Conservation (phyloP, 805 yeast genomes). For the Wickerhamiella allomyrinae region DNA sequence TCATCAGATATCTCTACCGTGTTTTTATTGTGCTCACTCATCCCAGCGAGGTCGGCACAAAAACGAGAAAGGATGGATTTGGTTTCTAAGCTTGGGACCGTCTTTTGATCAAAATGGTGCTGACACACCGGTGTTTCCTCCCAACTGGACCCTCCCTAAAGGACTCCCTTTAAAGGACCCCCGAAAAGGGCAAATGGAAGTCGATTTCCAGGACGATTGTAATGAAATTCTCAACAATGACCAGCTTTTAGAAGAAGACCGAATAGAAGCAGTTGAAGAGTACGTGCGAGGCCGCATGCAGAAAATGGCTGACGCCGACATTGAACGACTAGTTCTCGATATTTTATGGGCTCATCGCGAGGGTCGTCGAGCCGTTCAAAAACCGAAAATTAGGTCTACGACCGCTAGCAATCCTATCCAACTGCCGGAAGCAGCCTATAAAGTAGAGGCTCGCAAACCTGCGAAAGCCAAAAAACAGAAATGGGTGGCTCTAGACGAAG, state of each 20-base stretch:
- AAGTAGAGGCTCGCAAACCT: slow-evolving; percentile 1
- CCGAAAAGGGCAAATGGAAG: not conserved
- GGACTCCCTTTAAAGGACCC: not conserved
- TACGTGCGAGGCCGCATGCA: slow-evolving; percentile 19
- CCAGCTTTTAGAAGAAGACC: slow-evolving; percentile 27
- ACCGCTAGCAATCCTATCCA: slow-evolving; percentile 7
- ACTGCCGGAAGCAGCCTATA: slow-evolving; percentile 7
- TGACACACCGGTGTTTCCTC: not conserved
- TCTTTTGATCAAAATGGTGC: not conserved
- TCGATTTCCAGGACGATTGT: slow-evolving; percentile 14
- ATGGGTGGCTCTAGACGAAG: slow-evolving; percentile 5
- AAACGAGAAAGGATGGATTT: too few relatives aligned
- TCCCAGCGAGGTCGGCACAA: not conserved
- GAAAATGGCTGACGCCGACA: slow-evolving; percentile 14
- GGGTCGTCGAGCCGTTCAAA: slow-evolving; percentile 7
- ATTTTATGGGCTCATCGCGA: slow-evolving; percentile 31
- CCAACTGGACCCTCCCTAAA: not conserved
- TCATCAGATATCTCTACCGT: not conserved
- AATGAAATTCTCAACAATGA: slow-evolving; percentile 24
- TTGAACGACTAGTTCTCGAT: slow-evolving; percentile 28
- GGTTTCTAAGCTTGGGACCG: too few relatives aligned
- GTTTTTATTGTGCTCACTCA: not conserved
- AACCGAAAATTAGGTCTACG: slow-evolving; percentile 15
- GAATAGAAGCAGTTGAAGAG: slow-evolving; percentile 27
- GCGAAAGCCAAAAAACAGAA: slow-evolving; percentile 5